Evolutionary conservation across 2,329 filamentous ascomycete genomes (phyloP).

Genomic region (Venturia pyrina): DNA sequence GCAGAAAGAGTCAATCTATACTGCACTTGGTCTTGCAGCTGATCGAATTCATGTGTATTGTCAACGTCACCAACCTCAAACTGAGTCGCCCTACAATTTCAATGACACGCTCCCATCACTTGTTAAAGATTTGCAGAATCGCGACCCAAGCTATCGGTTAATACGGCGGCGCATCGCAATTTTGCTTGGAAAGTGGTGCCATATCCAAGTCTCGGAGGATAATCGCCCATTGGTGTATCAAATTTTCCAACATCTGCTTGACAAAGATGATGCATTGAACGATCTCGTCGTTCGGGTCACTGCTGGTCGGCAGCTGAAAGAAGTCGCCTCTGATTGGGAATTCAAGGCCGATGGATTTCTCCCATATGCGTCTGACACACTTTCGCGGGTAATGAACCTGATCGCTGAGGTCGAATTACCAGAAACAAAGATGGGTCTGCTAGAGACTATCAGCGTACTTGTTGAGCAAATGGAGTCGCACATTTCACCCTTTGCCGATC

Average conservation of each 20-base stretch:
- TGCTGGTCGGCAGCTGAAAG: constrained; percentile 73
- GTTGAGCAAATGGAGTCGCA: constrained; percentile 73
- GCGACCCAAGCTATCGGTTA: constrained; percentile 61
- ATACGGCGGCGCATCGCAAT: constrained; percentile 82
- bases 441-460: constrained; percentile 75
- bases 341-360: constrained; percentile 66
- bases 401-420: constrained; percentile 69
- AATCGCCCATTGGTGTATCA: constrained; percentile 71
- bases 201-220: constrained; percentile 59
- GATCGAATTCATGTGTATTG: constrained; percentile 51
- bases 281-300: constrained; percentile 89
- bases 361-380: constrained; percentile 64
- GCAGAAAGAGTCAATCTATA: constrained; percentile 84
- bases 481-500: constrained; percentile 59
- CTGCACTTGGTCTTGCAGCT: constrained; percentile 78
- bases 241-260: constrained; percentile 79
- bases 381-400: constrained; percentile 65
- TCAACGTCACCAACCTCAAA: not conserved
- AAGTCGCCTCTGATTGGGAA: constrained; percentile 73
- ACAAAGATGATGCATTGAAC: constrained; percentile 64
- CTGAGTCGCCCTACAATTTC: constrained; percentile 61
- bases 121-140: constrained; percentile 65
- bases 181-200: constrained; percentile 79
- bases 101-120: constrained; percentile 72
- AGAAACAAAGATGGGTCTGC: constrained; percentile 81